phyloP scores from a whole-genome alignment of 2,329 filamentous ascomycete species.

The Trichoderma asperellum region DNA sequence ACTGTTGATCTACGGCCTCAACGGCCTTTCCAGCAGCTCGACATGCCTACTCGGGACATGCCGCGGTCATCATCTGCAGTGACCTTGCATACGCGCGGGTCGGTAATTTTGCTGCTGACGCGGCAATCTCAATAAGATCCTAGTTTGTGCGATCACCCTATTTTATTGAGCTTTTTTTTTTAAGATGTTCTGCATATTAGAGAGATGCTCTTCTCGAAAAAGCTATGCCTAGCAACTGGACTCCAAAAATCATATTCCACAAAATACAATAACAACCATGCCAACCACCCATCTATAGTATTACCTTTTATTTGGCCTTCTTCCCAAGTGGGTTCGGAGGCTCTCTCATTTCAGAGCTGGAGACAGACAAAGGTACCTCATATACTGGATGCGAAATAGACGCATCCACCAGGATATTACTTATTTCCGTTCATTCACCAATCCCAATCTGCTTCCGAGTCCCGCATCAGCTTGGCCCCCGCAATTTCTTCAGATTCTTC shows the following conservation, averaged over 20 bases:
- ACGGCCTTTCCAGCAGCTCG: not conserved
- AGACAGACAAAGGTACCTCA: not conserved
- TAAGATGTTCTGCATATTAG: constrained; percentile 6
- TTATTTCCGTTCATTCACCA: constrained; percentile 31
- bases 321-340: not conserved
- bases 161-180: not conserved
- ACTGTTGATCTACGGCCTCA: not conserved
- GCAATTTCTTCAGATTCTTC: constrained; percentile 49
- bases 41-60: not conserved
- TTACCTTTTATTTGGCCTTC: not conserved
- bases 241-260: not conserved
- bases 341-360: not conserved
- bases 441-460: constrained; percentile 49
- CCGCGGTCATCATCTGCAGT: not conserved
- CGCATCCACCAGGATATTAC: not conserved
- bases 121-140: constrained; percentile 8
- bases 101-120: not conserved
- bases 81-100: not conserved
- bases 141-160: constrained; percentile 8
- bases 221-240: not conserved
- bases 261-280: not conserved
- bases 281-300: not conserved
- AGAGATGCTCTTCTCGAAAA: not conserved
- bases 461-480: constrained; percentile 49
- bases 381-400: not conserved